phyloP scores from a whole-genome alignment of 2,329 filamentous ascomycete species.

The Xylaria arbuscula region DNA sequence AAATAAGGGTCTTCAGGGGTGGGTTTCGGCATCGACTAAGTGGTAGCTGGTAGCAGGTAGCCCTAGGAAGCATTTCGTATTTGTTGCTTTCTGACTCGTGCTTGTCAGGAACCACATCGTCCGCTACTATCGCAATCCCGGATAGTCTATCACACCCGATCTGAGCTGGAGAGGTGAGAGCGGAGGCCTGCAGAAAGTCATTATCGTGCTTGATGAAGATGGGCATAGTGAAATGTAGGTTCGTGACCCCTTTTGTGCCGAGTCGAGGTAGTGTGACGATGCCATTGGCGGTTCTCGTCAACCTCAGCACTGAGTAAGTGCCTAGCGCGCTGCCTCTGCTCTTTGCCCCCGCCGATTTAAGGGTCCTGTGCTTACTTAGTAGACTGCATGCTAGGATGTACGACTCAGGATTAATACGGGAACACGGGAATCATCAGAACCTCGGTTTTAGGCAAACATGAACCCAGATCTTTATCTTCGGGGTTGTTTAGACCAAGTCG shows the following conservation, averaged over 20 bases:
- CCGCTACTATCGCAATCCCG: background rate
- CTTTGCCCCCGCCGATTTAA: slow-evolving; percentile 18
- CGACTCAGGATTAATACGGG: slow-evolving; percentile 4
- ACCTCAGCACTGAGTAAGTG: background rate
- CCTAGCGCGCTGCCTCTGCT: background rate
- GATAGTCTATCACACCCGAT: background rate
- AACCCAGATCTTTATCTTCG: no score
- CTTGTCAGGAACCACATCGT: background rate
- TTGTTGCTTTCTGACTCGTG: slow-evolving; percentile 19
- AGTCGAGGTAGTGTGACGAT: background rate
- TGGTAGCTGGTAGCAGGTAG: background rate
- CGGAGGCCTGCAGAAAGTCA: slow-evolving; percentile 8
- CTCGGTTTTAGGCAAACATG: background rate
- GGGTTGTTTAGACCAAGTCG: no score
- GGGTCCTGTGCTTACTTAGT: slow-evolving; percentile 7
- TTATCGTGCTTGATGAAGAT: slow-evolving; percentile 16
- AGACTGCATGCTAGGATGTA: background rate
- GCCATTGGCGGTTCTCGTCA: slow-evolving; percentile 4
- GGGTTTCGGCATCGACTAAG: slow-evolving; percentile 1
- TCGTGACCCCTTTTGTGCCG: slow-evolving; percentile 17
- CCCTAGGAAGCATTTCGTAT: slow-evolving; percentile 1
- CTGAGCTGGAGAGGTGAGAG: background rate
- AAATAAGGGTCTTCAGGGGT: slow-evolving; percentile 13
- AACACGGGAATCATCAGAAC: slow-evolving; percentile 4
- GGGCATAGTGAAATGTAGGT: background rate